Percentiles rank a stretch among this genome's conserved stretches.
phyloP scores from a whole-genome alignment of 305 asterid genomes.

The Salvia sclarea region DNA sequence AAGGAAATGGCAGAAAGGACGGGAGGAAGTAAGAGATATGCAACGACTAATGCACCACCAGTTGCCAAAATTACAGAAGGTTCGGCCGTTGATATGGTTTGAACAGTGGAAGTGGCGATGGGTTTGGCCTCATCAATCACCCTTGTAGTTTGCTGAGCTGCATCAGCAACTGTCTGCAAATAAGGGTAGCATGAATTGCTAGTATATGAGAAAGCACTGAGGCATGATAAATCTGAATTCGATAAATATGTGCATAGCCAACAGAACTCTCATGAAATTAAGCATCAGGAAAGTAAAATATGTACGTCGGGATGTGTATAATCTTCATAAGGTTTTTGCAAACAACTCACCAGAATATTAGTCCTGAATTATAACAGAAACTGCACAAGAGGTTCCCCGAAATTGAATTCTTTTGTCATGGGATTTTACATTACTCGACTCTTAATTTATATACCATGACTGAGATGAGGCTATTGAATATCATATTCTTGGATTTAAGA shows the following conservation, averaged over 20 bases:
- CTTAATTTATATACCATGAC: neutral
- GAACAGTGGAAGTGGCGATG: constrained; percentile 74
- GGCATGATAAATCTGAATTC: neutral
- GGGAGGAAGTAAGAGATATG: constrained; percentile 82
- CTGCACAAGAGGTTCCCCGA: neutral
- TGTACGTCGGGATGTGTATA: neutral
- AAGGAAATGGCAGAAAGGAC: constrained; percentile 71
- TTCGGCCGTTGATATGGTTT: constrained; percentile 73
- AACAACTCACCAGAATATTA: neutral
- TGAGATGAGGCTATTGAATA: neutral
- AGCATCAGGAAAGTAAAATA: neutral
- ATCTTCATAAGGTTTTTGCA: neutral
- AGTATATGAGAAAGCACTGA: neutral
- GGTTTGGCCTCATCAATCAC: constrained; percentile 81
- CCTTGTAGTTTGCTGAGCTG: constrained; percentile 81
- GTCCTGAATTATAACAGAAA: neutral
- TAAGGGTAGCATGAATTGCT: constrained; percentile 18
- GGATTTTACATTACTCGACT: neutral
- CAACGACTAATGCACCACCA: constrained; percentile 72
- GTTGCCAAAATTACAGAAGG: constrained; percentile 65
- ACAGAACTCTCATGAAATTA: constrained; percentile 4
- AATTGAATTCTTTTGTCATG: neutral
- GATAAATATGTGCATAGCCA: neutral
- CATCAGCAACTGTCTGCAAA: constrained; percentile 80
- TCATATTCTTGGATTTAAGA: neutral